Evolutionary conservation across 352 stramenopile species (phyloP).

Genomic region (Bremia lactucae): DNA sequence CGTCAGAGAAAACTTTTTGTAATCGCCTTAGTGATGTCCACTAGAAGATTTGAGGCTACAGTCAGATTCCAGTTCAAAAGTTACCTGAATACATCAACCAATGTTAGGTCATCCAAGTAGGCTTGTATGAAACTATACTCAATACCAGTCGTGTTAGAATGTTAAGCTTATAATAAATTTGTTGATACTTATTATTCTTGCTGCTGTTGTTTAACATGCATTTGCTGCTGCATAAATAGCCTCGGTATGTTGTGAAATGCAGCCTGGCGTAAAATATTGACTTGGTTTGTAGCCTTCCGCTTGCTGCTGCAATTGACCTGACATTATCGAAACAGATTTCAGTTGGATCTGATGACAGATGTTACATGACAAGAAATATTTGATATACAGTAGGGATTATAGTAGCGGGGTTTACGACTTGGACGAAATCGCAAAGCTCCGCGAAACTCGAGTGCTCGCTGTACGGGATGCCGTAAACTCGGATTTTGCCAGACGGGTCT

Average conservation of each 20-base stretch:
- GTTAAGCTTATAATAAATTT: too few species aligned
- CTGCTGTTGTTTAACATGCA: conserved; percentile 18
- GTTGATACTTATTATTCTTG: too few species aligned
- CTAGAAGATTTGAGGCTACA: too few species aligned
- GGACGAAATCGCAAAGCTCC: conserved; percentile 90
- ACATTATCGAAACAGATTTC: background rate
- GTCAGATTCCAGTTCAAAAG: too few species aligned
- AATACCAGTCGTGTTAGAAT: too few species aligned
- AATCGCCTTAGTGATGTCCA: too few species aligned
- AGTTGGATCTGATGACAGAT: conserved; percentile 1
- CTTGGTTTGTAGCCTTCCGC: conserved; percentile 53
- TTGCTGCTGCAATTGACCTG: conserved; percentile 67
- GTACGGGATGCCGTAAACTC: conserved; percentile 92
- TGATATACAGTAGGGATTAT: conserved; percentile 88
- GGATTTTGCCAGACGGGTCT: conserved; percentile 72
- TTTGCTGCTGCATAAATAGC: conserved; percentile 36
- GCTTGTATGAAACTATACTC: too few species aligned
- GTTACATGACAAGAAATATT: background rate
- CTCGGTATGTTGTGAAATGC: conserved; percentile 50
- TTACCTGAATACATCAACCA: too few species aligned
- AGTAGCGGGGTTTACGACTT: conserved; percentile 66
- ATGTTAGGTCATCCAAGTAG: too few species aligned
- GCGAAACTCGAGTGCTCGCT: conserved; percentile 94
- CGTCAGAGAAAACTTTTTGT: too few species aligned
- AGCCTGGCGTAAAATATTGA: conserved; percentile 49